Conservation (phyloP, 2,329 filamentous ascomycete genomes). For the Bertia moriformis region DNA sequence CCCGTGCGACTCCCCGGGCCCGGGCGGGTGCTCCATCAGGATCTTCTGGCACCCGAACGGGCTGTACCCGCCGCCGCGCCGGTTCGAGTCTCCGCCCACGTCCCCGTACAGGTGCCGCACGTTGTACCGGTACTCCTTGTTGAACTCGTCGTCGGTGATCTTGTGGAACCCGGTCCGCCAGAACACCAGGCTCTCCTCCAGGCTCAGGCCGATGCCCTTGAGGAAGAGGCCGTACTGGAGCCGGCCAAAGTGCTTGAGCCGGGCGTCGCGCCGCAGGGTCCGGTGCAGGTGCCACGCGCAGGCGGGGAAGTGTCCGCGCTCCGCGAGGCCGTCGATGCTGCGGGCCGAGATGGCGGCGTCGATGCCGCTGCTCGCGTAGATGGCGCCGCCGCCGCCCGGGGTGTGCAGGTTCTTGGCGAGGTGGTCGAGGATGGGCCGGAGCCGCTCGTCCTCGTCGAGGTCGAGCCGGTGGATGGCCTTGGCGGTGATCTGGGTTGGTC, state of each 20-base stretch:
- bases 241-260: slow-evolving; percentile 84
- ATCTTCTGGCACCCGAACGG: slow-evolving; percentile 94
- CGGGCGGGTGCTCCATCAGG: slow-evolving; percentile 72
- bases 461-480: slow-evolving; percentile 74
- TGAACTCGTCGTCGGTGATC: slow-evolving; percentile 85
- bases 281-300: slow-evolving; percentile 90
- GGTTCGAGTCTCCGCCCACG: slow-evolving; percentile 80
- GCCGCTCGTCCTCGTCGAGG: slow-evolving; percentile 93
- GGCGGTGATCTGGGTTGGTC: slow-evolving; percentile 65
- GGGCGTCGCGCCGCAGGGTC: slow-evolving; percentile 70
- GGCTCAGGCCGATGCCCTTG: slow-evolving; percentile 79
- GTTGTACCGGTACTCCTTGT: slow-evolving; percentile 96
- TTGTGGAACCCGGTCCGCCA: slow-evolving; percentile 79
- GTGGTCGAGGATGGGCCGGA: slow-evolving; percentile 54
- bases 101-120: slow-evolving; percentile 90
- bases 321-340: slow-evolving; percentile 65
- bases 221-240: slow-evolving; percentile 93
- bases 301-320: slow-evolving; percentile 74
- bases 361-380: slow-evolving; percentile 47
- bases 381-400: slow-evolving; percentile 62
- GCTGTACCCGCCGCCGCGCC: slow-evolving; percentile 73
- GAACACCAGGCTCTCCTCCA: slow-evolving; percentile 86
- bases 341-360: slow-evolving; percentile 65
- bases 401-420: slow-evolving; percentile 90
- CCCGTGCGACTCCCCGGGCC: slow-evolving; percentile 80